Base-by-base conservation (phyloP, 2,329 filamentous ascomycete genomes). In the Colletotrichum scovillei region DNA sequence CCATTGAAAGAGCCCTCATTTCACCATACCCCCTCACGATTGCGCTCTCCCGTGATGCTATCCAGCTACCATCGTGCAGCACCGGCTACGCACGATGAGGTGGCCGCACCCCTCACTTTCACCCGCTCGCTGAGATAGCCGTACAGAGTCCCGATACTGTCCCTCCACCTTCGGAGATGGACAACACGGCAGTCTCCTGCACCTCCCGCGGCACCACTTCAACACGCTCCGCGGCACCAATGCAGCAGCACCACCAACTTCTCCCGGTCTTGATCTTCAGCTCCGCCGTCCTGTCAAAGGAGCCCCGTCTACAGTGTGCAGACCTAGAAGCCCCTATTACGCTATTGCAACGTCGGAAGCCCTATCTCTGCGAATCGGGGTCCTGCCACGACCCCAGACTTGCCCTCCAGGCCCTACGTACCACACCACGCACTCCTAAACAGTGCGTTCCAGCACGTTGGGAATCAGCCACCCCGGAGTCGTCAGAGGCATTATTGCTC, bases 1-100 rank as follows among this genome's bases (percentile, higher is more conserved):
- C 67, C 70, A 65, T 60, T 65, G 59, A 14, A 60, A 56, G 55
- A 35, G 19, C 42, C 35, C 57, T 35, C 55, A 70, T 70, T 70
- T 70, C 67, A 60, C 66, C 70, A 65, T 70, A 2, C n/a, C 55
- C 70, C 66, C 67, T 60, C 60, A 38, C 53, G 19, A 65, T 73
- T 63, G 57, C 66, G 66, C 57, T 46, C 55, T 42, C 66, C 69
- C 38, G 24, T 32, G 22, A 46, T 69, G 58, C 42, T 19, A 30
- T 59, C 58, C 69, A 42, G 65, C 57, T 53, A n/a, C 58, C 60
- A 60, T 70, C 46, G 59, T 73, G 70, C 66, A 65, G 59, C 55
- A n/a, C 42, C 14, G 5, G 9, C 42, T 38, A 26, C 59, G 70
- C 65, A 70, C 60, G 46, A 70, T 73, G 66, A 73, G 70, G 35